Percentiles rank a stretch among this genome's conserved stretches.
Conservation (phyloP, 768 basidiomycete species). For the Cyclocybe cylindracea region DNA sequence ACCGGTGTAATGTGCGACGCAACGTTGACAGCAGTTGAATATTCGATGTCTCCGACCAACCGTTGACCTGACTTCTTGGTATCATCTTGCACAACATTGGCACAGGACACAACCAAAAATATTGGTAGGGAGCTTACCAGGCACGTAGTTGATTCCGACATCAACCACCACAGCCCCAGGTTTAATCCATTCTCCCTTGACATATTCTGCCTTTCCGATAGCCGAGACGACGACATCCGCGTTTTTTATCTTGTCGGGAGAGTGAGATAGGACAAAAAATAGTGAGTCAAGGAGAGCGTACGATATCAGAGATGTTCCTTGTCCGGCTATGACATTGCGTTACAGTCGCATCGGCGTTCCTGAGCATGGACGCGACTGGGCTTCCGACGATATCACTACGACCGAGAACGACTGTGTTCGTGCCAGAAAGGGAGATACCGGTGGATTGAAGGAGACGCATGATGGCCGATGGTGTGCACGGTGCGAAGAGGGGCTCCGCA, state of each 20-base stretch:
- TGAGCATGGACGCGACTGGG: slow-evolving; percentile 89
- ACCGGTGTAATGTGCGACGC: slow-evolving; percentile 96
- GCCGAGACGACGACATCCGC: slow-evolving; percentile 96
- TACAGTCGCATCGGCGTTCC: slow-evolving; percentile 91
- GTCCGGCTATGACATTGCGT: slow-evolving; percentile 97
- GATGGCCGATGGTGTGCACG: slow-evolving; percentile 94
- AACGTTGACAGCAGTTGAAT: slow-evolving; percentile 66
- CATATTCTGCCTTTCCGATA: slow-evolving; percentile 90
- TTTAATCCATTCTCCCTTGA: slow-evolving; percentile 95
- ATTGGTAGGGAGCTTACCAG: slow-evolving; percentile 49
- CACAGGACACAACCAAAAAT: neutral
- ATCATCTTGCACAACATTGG: slow-evolving; percentile 49
- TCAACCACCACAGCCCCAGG: slow-evolving; percentile 95
- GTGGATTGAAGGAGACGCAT: slow-evolving; percentile 89
- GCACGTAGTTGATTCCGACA: slow-evolving; percentile 96
- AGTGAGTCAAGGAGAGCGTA: slow-evolving; percentile 35
- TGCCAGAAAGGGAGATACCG: slow-evolving; percentile 73
- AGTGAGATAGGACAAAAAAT: neutral
- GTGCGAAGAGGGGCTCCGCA: slow-evolving; percentile 84
- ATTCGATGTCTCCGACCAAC: slow-evolving; percentile 95
- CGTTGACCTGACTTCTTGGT: slow-evolving; percentile 95
- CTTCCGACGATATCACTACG: slow-evolving; percentile 98
- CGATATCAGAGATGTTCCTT: slow-evolving; percentile 76
- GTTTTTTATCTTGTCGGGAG: slow-evolving; percentile 58
- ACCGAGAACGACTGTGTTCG: slow-evolving; percentile 89